Conservation (phyloP, 2,329 filamentous ascomycete species). For the Pseudogymnoascus sp. region DNA sequence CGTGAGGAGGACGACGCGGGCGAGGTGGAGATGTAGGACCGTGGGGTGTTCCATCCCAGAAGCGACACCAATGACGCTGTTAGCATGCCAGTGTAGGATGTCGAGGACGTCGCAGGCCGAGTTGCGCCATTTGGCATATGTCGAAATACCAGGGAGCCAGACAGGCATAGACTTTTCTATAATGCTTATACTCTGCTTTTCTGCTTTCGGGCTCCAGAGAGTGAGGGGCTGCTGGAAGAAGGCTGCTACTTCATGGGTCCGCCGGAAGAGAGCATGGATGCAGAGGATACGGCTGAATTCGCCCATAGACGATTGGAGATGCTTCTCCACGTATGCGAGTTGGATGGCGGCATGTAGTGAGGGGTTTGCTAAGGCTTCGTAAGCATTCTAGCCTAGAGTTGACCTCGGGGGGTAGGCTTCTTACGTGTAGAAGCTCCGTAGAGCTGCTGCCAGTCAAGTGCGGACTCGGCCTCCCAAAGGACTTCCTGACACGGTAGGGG, state of each 20-base stretch:
- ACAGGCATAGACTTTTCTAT: constrained; percentile 29
- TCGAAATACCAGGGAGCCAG: constrained; percentile 42
- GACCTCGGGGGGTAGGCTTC: constrained; percentile 12
- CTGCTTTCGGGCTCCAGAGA: constrained; percentile 40
- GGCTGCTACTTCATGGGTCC: constrained; percentile 43
- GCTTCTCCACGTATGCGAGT: constrained; percentile 44
- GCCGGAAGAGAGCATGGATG: constrained; percentile 44
- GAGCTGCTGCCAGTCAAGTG: constrained; percentile 30
- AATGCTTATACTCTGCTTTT: constrained; percentile 29
- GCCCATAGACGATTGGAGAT: constrained; percentile 37
- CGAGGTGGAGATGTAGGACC: constrained; percentile 38
- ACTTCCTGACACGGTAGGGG: constrained; percentile 37
- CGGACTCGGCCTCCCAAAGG: constrained; percentile 35
- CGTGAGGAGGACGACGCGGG: constrained; percentile 37
- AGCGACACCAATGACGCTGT: constrained; percentile 34
- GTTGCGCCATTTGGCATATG: constrained; percentile 43
- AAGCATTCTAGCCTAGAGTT: constrained; percentile 2
- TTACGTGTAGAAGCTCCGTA: constrained; percentile 20
- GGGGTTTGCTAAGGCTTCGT: constrained; percentile 23
- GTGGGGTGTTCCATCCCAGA: constrained; percentile 40
- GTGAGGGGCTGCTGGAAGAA: constrained; percentile 41
- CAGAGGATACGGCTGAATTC: constrained; percentile 45
- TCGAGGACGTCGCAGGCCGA: constrained; percentile 38
- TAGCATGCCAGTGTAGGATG: constrained; percentile 39
- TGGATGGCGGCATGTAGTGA: constrained; percentile 40